These are phyloP conservation scores for Parathielavia appendiculata DNA, from an alignment of 495 filamentous ascomycete genomes.

Conservation along the genomic window DNA sequence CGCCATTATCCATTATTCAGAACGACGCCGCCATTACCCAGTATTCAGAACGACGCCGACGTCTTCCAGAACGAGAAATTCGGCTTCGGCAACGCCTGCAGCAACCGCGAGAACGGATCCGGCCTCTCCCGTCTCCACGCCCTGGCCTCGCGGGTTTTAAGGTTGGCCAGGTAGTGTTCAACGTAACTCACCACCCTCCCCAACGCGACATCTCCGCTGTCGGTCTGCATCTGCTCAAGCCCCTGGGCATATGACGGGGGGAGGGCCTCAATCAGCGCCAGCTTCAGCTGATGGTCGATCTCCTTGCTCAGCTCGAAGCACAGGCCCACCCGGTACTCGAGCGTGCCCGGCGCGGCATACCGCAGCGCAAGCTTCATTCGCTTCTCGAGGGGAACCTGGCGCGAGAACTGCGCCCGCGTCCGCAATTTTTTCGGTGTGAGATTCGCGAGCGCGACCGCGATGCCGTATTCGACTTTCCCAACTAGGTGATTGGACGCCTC, in stretches of 20 bases:
- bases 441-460: conserved; percentile 6
- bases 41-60: background rate
- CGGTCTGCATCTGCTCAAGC: background rate
- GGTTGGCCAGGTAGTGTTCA: background rate
- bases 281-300: conserved; percentile 3
- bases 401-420: background rate
- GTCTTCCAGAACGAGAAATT: background rate
- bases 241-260: background rate
- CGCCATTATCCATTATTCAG: background rate
- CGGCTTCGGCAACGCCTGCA: background rate
- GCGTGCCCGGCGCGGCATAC: background rate
- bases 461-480: background rate
- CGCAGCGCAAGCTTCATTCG: background rate
- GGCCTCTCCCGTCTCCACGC: background rate
- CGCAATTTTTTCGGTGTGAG: conserved; percentile 3
- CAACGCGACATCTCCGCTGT: background rate
- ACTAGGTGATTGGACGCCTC: background rate
- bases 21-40: background rate
- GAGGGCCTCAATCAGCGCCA: background rate
- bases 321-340: background rate
- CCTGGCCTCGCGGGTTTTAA: background rate
- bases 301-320: conserved; percentile 8
- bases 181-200: background rate
- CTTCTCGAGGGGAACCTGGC: background rate
- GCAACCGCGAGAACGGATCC: background rate